Evolutionary conservation across 345 rosid genomes (phyloP).

Genomic region (Populus simonii): DNA sequence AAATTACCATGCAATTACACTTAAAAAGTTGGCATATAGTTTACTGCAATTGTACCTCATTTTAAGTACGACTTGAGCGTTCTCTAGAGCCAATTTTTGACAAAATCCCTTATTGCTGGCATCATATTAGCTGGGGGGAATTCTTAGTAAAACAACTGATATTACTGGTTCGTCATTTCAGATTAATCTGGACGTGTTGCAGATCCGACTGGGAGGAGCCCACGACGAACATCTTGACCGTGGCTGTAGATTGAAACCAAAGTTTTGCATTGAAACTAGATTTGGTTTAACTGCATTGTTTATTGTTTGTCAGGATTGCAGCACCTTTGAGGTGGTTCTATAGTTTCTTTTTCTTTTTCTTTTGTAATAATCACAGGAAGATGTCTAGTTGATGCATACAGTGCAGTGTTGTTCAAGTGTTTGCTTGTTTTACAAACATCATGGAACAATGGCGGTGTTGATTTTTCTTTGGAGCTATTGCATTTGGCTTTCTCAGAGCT

Average conservation of each 20-base stretch:
- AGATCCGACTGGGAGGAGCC: conserved; percentile 55
- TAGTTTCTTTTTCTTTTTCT: conserved; percentile 8
- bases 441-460: too few species aligned
- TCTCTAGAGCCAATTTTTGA: background rate
- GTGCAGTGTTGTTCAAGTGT: too few species aligned
- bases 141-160: background rate
- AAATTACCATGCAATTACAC: too few species aligned
- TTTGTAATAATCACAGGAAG: too few species aligned
- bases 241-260: conserved; percentile 71
- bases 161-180: conserved; percentile 21
- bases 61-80: background rate
- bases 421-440: too few species aligned
- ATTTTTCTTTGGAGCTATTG: too few species aligned
- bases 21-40: background rate
- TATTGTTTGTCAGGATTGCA: conserved; percentile 63
- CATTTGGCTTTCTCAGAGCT: too few species aligned
- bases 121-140: background rate
- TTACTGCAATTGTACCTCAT: background rate
- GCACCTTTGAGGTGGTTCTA: conserved; percentile 58
- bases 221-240: conserved; percentile 65
- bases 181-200: conserved; percentile 54
- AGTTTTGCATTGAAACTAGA: conserved; percentile 44
- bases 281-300: conserved; percentile 73
- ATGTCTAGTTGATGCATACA: too few species aligned
- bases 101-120: background rate